Base-by-base conservation (phyloP, 2,329 filamentous ascomycete genomes). In the Metarhizium album region DNA sequence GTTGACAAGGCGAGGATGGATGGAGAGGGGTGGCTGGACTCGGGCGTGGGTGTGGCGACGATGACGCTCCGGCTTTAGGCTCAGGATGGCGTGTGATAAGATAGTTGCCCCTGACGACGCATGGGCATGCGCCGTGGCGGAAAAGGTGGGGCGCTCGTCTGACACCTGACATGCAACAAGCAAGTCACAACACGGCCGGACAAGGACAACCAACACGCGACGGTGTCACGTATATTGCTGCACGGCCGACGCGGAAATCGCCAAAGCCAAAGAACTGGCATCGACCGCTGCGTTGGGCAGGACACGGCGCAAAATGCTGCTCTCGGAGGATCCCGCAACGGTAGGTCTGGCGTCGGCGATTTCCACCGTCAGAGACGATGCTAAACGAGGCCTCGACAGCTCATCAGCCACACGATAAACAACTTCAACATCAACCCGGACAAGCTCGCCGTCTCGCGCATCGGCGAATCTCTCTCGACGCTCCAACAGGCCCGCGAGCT, bases 351-450 rank as follows among this genome's bases (percentile, higher is more conserved):
- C 11, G 33, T 13, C 4, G 8, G 16, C 33, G 33, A 20, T 40
- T 9, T 20, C 18, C 16, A 40, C 14, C 20, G 37, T 16, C 31
- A 49, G 4, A 6, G n/a, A n/a, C n/a, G n/a, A 16, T n/a, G 8
- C 23, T 29, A 22, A 38, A 13, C 47, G 14, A 20, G 16, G 6
- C 46, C n/a, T 5, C 18, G 3, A n/a, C 31, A 51, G 48, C 51
- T 51, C 45, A 68, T 98, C 71, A 79, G 84, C 64, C 86, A 94
- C 72, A 95, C 90, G 42, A 86, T 94, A 62, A 79, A 83, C 61
- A 95, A 96, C 76, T 98, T 98, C 82, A 93, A 95, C 73, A 95
- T 91, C 62, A 76, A 80, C 20, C 88, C 88, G 11, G 93, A 98
- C 75, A 93, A 90, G 64, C 75, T 82, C 57, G 87, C 87, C 54